phyloP scores from a whole-genome alignment of 2,329 filamentous ascomycete species.

The Gnomoniopsis smithogilvyi region DNA sequence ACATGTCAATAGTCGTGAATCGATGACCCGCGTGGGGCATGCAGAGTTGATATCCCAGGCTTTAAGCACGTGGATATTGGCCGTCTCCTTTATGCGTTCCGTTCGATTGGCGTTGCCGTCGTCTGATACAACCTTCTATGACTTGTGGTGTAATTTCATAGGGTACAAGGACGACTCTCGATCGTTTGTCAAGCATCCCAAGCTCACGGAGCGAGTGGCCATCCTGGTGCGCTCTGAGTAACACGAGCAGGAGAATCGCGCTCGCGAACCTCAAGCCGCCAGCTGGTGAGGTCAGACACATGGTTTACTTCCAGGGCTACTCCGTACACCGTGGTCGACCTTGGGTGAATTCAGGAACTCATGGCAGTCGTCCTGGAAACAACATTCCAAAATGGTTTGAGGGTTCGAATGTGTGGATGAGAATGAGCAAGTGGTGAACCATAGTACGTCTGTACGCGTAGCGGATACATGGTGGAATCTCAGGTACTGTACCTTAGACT shows the following conservation, averaged over 20 bases:
- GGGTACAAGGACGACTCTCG: too few species aligned
- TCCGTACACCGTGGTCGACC: neutral
- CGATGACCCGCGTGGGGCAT: neutral
- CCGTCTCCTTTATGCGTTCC: conserved; percentile 1
- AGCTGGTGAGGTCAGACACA: neutral
- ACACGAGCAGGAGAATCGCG: neutral
- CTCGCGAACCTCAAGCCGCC: neutral
- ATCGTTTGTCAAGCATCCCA: conserved; percentile 3
- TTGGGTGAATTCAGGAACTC: neutral
- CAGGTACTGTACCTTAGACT: too few species aligned
- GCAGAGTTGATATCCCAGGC: conserved; percentile 4
- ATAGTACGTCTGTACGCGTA: too few species aligned
- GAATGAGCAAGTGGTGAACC: neutral
- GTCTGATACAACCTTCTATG: neutral
- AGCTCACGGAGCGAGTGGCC: neutral
- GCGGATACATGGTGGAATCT: too few species aligned
- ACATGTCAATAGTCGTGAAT: neutral
- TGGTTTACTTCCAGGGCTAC: neutral
- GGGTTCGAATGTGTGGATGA: neutral
- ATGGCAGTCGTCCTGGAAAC: neutral
- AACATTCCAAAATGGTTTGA: neutral
- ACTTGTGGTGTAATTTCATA: too few species aligned
- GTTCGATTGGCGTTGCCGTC: neutral
- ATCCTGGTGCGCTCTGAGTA: neutral
- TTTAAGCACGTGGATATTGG: neutral